phyloP scores from a whole-genome alignment of 2,329 filamentous ascomycete genomes.

The Colletotrichum godetiae region DNA sequence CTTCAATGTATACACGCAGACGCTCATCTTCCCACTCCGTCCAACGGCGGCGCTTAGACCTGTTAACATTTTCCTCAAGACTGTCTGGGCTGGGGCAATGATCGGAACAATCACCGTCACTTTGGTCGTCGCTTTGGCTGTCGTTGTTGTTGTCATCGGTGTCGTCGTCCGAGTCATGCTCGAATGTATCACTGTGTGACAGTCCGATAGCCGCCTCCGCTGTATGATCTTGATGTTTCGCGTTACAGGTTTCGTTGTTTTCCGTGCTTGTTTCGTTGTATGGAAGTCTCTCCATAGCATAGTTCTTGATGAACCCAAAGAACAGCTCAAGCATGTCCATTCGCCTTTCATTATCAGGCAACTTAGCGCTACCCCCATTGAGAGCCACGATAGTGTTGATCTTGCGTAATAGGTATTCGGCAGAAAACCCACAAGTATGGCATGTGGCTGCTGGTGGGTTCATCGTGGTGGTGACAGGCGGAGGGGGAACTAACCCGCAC shows the following conservation, averaged over 20 bases:
- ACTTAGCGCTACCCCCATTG: background rate
- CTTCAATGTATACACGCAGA: slow-evolving; percentile 1
- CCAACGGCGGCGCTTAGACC: background rate
- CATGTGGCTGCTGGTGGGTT: background rate
- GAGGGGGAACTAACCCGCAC: background rate
- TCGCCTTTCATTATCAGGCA: background rate
- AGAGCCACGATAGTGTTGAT: background rate
- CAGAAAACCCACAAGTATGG: slow-evolving; percentile 5
- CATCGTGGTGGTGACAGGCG: background rate
- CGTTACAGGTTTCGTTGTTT: background rate
- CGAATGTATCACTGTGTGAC: background rate
- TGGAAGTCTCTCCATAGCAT: slow-evolving; percentile 7
- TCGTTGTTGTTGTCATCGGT: background rate
- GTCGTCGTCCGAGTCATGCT: background rate
- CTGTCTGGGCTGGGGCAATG: background rate
- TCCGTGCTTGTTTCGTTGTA: background rate
- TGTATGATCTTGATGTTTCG: background rate
- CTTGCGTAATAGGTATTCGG: background rate
- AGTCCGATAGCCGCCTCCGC: background rate
- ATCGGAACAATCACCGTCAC: background rate
- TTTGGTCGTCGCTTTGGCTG: background rate
- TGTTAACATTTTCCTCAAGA: background rate
- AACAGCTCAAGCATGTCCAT: slow-evolving; percentile 7
- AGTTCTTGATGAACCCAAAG: slow-evolving; percentile 6
- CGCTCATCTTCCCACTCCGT: background rate